Conservation (phyloP, 2,329 filamentous ascomycete genomes). For the Pyricularia pennisetigena region DNA sequence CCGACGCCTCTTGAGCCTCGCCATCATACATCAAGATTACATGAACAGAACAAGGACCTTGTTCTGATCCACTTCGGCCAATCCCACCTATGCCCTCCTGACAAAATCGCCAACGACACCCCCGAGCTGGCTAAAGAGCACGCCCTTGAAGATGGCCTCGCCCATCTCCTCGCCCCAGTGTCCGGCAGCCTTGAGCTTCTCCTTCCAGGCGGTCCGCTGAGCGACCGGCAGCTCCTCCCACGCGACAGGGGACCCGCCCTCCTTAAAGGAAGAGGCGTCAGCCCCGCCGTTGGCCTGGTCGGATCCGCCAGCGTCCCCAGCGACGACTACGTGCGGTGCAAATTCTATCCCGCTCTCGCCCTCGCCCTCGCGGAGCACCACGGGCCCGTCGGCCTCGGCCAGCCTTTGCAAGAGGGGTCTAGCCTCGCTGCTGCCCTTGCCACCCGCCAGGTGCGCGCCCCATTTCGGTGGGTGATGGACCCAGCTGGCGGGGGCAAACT, state of each 20-base stretch:
- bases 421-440: not conserved
- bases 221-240: slow-evolving; percentile 62
- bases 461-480: slow-evolving; percentile 7
- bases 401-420: slow-evolving; percentile 1
- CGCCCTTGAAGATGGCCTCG: slow-evolving; percentile 64
- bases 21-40: not conserved
- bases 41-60: not conserved
- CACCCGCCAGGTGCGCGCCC: not conserved
- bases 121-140: slow-evolving; percentile 67
- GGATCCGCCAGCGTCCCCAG: slow-evolving; percentile 9
- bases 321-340: slow-evolving; percentile 2
- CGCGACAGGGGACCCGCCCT: slow-evolving; percentile 14
- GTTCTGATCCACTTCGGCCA: not conserved
- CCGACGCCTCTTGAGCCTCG: not conserved
- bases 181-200: slow-evolving; percentile 56
- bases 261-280: slow-evolving; percentile 38
- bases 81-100: slow-evolving; percentile 9
- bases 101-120: slow-evolving; percentile 48
- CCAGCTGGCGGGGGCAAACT: slow-evolving; percentile 40
- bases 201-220: slow-evolving; percentile 60
- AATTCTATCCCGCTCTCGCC: slow-evolving; percentile 9
- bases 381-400: slow-evolving; percentile 4
- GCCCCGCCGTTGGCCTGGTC: slow-evolving; percentile 27
- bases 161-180: slow-evolving; percentile 75
- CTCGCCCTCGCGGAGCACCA: slow-evolving; percentile 13